Conservation (phyloP, 257 asterid genomes). For the Solanum phureja region DNA sequence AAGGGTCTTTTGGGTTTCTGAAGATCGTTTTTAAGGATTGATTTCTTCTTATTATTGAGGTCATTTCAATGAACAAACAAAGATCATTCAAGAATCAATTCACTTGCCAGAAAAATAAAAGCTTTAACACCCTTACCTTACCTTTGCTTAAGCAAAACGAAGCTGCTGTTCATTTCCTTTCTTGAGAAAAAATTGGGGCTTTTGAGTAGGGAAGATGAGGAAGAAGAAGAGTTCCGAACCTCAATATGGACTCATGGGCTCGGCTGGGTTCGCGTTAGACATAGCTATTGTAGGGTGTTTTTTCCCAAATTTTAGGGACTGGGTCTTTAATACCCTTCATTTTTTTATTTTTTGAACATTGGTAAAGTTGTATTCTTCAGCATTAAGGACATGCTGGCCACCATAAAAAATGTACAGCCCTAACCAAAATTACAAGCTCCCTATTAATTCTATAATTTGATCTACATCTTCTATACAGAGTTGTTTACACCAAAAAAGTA, state of each 20-base stretch:
- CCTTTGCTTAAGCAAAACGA: neutral
- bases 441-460: too few relatives aligned
- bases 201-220: neutral
- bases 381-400: too few relatives aligned
- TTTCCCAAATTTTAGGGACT: too few relatives aligned
- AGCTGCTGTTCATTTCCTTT: neutral
- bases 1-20: neutral
- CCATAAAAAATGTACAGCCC: too few relatives aligned
- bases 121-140: neutral
- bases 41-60: neutral
- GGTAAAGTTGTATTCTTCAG: too few relatives aligned
- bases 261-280: too few relatives aligned
- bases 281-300: too few relatives aligned
- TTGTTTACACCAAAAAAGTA: too few relatives aligned
- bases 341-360: too few relatives aligned
- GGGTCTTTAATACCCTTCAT: too few relatives aligned
- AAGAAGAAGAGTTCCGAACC: neutral
- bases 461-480: too few relatives aligned
- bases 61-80: neutral
- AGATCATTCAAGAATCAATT: neutral
- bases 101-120: neutral
- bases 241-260: neutral
- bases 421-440: too few relatives aligned
- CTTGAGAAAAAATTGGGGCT: neutral
- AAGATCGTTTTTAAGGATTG: neutral